Evolutionary conservation across 306 rosid species (phyloP).

Genomic region (Glycine latifolia): DNA sequence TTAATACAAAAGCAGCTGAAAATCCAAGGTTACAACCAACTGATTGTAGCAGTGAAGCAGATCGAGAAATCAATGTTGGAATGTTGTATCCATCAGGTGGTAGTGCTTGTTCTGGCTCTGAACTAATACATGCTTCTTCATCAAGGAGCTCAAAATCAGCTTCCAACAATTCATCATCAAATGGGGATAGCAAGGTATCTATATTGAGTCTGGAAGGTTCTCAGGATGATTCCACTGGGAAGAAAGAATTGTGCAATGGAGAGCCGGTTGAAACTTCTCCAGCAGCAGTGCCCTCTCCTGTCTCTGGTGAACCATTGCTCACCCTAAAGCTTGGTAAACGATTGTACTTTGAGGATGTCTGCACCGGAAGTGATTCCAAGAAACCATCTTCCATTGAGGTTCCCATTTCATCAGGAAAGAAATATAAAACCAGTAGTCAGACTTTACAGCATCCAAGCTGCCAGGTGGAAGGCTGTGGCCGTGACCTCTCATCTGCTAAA

Average conservation of each 20-base stretch:
- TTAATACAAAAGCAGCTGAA: slow-evolving; percentile 65
- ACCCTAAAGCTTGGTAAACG: slow-evolving; percentile 91
- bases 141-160: slow-evolving; percentile 79
- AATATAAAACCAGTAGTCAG: slow-evolving; percentile 56
- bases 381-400: slow-evolving; percentile 52
- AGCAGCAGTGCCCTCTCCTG: slow-evolving; percentile 61
- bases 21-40: slow-evolving; percentile 59
- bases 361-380: slow-evolving; percentile 60
- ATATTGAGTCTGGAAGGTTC: slow-evolving; percentile 64
- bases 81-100: slow-evolving; percentile 61
- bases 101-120: slow-evolving; percentile 67
- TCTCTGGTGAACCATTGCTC: slow-evolving; percentile 81
- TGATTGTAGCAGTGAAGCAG: slow-evolving; percentile 63
- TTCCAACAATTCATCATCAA: slow-evolving; percentile 74
- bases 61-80: slow-evolving; percentile 64
- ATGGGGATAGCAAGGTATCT: slow-evolving; percentile 72
- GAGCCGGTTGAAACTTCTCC: slow-evolving; percentile 59
- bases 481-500: slow-evolving; percentile 80
- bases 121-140: slow-evolving; percentile 54
- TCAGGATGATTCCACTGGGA: slow-evolving; percentile 59
- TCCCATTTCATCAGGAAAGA: slow-evolving; percentile 59
- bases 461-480: slow-evolving; percentile 93
- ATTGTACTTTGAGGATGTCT: slow-evolving; percentile 77
- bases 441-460: slow-evolving; percentile 58
- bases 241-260: slow-evolving; percentile 56